Percentiles rank a stretch among this genome's conserved stretches.
phyloP scores from a whole-genome alignment of 805 yeast species.

The Jamesozyma spencerorum region DNA sequence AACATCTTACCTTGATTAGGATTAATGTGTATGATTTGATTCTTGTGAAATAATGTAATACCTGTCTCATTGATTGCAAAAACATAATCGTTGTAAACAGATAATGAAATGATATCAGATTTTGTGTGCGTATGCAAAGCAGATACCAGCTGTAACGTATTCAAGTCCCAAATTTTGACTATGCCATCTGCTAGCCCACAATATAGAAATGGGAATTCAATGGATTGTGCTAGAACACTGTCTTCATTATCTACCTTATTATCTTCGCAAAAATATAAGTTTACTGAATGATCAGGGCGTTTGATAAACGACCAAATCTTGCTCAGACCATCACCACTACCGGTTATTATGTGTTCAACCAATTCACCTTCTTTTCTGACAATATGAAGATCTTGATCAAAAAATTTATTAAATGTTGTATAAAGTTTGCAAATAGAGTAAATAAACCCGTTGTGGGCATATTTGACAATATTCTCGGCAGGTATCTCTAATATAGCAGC shows the following conservation, averaged over 20 bases:
- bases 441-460: slow-evolving; percentile 89
- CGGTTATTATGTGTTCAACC: slow-evolving; percentile 43
- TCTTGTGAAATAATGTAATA: slow-evolving; percentile 35
- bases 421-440: slow-evolving; percentile 44
- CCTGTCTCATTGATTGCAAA: slow-evolving; percentile 37
- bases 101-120: slow-evolving; percentile 44
- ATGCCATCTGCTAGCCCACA: slow-evolving; percentile 72
- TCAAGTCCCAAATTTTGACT: slow-evolving; percentile 79
- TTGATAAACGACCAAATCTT: slow-evolving; percentile 59
- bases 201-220: slow-evolving; percentile 60
- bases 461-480: slow-evolving; percentile 52
- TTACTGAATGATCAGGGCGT: slow-evolving; percentile 10
- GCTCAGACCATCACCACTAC: slow-evolving; percentile 89
- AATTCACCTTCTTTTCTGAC: not conserved
- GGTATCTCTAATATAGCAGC: slow-evolving; percentile 55
- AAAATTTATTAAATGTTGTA: slow-evolving; percentile 2
- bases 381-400: slow-evolving; percentile 2
- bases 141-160: slow-evolving; percentile 61
- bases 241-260: slow-evolving; percentile 45
- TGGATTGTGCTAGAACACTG: slow-evolving; percentile 60
- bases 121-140: slow-evolving; percentile 33
- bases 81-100: slow-evolving; percentile 24
- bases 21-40: slow-evolving; percentile 38
- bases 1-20: slow-evolving; percentile 50
- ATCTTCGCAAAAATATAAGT: slow-evolving; percentile 5